A percentile compares a stretch with the other conserved stretches of the same genome.
Conservation (phyloP, 2,329 filamentous ascomycete genomes). For the Aspergillus japonicus region DNA sequence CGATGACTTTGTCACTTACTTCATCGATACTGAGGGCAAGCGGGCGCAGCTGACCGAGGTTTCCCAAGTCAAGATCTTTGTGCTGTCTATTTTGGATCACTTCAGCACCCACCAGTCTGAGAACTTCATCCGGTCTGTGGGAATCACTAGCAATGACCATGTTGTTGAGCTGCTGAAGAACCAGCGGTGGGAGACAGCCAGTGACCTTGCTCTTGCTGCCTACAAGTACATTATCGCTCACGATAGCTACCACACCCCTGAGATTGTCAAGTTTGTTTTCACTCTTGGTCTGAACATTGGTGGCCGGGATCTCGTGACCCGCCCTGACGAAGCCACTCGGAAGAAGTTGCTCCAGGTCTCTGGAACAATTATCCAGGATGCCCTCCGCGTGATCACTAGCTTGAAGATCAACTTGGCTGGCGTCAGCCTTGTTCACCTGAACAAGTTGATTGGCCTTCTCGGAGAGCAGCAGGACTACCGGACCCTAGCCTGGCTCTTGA, state of each 20-base stretch:
- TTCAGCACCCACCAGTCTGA: conserved; percentile 36
- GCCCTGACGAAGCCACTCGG: conserved; percentile 36
- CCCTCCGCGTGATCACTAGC: conserved; percentile 40
- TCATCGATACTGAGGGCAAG: conserved; percentile 34
- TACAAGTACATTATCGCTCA: conserved; percentile 38
- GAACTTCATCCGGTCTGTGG: conserved; percentile 39
- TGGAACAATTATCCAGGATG: conserved; percentile 42
- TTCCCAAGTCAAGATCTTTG: conserved; percentile 32
- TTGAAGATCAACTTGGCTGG: conserved; percentile 46
- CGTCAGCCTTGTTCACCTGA: conserved; percentile 43
- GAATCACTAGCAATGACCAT: conserved; percentile 34
- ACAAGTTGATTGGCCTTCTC: conserved; percentile 44
- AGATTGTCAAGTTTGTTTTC: conserved; percentile 37
- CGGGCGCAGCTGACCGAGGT: conserved; percentile 24
- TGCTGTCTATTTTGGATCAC: conserved; percentile 33
- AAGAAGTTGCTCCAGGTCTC: conserved; percentile 44
- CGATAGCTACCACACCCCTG: conserved; percentile 28
- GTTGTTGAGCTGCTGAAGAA: conserved; percentile 30
- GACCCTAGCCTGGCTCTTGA: conserved; percentile 44
- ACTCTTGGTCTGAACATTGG: conserved; percentile 34
- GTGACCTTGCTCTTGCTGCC: conserved; percentile 33
- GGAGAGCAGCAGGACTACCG: conserved; percentile 48
- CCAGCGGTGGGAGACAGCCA: conserved; percentile 32
- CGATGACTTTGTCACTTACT: conserved; percentile 33
- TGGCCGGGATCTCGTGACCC: conserved; percentile 38